Base-by-base conservation (phyloP, 352 stramenopile genomes). In the Pythium oligandrum region DNA sequence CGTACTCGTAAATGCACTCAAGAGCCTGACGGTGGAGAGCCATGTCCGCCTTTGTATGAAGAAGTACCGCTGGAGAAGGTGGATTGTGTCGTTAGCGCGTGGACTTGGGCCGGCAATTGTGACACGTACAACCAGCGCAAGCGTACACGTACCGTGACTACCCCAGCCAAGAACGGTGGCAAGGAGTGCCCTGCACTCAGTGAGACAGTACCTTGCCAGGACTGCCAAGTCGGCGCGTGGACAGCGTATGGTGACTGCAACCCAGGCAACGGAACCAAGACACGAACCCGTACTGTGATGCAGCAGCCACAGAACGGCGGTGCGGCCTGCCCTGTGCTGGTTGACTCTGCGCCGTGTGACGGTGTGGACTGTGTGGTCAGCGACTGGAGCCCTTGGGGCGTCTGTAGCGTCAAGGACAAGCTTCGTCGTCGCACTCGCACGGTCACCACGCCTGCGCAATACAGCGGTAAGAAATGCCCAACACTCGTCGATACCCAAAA, bases 371-470 rank as follows among this genome's bases (percentile, higher is more conserved):
- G 79, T 31, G 61, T 68, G 10, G 61, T 80, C 2, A 83, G 61
- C 12, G 68, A 75, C n/a, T 90, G 76, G 76, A 77, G 33, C 7
- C 2, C 55, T 0, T 88, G 69, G 68, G 55, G 70, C 0, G 9
- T 61, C 8, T 89, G 78, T 40, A 63, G 57, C 17, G 63, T 64
- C 6, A 61, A 38, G 4, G 48, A 56, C 38, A 63, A 54, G 1
- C 12, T 86, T 3, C 69, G 70, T 32, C 73, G 72, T 39, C 72
- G 75, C 10, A 76, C 72, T 0, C 75, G 76, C 17, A 83, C 66
- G 0, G 53, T 88, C 11, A 33, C 64, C 7, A 84, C 55, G 2
- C 47, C 64, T 0, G 60, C 76, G 10, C 59, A 71, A 35, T 88
- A 88, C 55, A 55, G 62, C 11, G 79, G 79, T 9, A 63, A 68